Conservation (phyloP, 179 eudicot species). For the Beta lomatogona region DNA sequence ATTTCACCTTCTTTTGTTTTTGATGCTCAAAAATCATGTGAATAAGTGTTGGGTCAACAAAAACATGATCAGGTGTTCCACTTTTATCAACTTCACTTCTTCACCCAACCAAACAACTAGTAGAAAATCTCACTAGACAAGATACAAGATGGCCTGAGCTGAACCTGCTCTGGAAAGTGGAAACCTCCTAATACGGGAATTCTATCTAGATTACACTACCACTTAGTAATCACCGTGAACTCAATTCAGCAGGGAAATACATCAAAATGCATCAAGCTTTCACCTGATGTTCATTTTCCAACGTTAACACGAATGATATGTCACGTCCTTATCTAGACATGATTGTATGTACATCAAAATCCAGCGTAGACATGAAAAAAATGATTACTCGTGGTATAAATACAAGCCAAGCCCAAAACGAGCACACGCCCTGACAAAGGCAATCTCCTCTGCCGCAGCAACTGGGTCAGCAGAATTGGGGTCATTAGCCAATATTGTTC, state of each 20-base stretch:
- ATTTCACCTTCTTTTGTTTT: no score
- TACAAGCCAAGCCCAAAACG: slow-evolving; percentile 97
- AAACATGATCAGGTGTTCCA: no score
- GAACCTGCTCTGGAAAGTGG: background rate
- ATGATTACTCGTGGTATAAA: slow-evolving; percentile 67
- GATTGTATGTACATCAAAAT: slow-evolving; percentile 41
- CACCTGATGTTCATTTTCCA: slow-evolving; percentile 22
- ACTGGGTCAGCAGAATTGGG: slow-evolving; percentile 56
- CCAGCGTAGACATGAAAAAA: slow-evolving; percentile 16
- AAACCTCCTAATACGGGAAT: background rate
- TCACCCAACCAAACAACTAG: background rate
- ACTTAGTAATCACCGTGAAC: slow-evolving; percentile 9
- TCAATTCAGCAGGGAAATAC: slow-evolving; percentile 23
- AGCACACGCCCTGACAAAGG: slow-evolving; percentile 89
- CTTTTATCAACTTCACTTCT: no score
- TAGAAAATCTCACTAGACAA: background rate
- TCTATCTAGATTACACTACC: background rate
- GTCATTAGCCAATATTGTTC: slow-evolving; percentile 58
- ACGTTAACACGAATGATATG: slow-evolving; percentile 23
- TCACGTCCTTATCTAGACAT: slow-evolving; percentile 27
- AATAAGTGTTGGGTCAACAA: no score
- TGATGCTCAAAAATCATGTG: no score
- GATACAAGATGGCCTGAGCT: background rate
- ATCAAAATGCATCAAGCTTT: slow-evolving; percentile 19
- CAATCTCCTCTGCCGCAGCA: slow-evolving; percentile 92